phyloP scores from a whole-genome alignment of 2,329 filamentous ascomycete genomes.

The Talaromyces verruculosus region DNA sequence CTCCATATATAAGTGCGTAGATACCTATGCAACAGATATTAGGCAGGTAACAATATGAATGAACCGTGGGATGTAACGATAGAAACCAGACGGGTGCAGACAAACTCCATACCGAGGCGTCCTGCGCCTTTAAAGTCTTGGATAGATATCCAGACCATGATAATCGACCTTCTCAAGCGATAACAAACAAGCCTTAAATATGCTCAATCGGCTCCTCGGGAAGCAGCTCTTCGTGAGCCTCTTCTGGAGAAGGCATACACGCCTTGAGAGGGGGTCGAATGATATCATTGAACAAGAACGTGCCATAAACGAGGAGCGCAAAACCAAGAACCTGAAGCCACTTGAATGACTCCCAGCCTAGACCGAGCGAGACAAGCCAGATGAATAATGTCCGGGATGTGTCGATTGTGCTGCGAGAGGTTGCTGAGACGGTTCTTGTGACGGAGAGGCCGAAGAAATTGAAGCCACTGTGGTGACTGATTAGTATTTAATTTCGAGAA shows the following conservation, averaged over 20 bases:
- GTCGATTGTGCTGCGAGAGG: slow-evolving; percentile 91
- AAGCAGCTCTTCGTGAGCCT: slow-evolving; percentile 55
- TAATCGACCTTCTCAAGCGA: not conserved
- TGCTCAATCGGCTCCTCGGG: slow-evolving; percentile 86
- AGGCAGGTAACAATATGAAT: not conserved
- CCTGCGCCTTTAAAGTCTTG: not conserved
- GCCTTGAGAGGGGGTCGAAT: slow-evolving; percentile 76
- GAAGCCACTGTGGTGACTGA: slow-evolving; percentile 66
- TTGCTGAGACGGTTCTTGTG: slow-evolving; percentile 84
- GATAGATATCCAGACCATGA: not conserved
- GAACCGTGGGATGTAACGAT: not conserved
- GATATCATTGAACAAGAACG: slow-evolving; percentile 93
- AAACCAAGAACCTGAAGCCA: slow-evolving; percentile 93
- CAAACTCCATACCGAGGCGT: not conserved
- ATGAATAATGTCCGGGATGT: slow-evolving; percentile 95
- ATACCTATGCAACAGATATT: not conserved
- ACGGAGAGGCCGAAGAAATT: slow-evolving; percentile 98
- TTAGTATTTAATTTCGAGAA: not conserved
- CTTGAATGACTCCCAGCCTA: slow-evolving; percentile 98
- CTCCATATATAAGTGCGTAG: not conserved
- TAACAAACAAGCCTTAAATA: slow-evolving; percentile 29
- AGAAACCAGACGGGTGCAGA: not conserved
- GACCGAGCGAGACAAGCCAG: slow-evolving; percentile 88
- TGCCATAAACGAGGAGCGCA: slow-evolving; percentile 87
- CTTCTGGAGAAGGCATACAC: slow-evolving; percentile 53